These are phyloP conservation scores for Lecanosticta acicola DNA, from an alignment of 2,329 filamentous ascomycete species.

Conservation along the genomic window DNA sequence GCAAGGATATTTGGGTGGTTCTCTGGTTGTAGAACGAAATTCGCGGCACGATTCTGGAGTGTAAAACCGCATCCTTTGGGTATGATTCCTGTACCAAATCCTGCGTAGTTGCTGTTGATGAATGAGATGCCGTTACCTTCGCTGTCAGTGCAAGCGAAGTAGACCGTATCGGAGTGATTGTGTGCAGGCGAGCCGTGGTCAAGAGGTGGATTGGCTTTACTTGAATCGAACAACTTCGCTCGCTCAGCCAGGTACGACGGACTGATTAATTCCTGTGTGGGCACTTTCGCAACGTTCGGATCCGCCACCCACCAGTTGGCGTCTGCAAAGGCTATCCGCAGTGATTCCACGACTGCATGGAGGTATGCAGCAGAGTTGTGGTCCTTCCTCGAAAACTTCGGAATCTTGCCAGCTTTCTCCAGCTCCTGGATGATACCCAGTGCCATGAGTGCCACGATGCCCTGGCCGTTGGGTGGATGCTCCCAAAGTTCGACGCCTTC, in stretches of 20 bases:
- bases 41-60: constrained; percentile 85
- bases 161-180: constrained; percentile 85
- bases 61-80: constrained; percentile 84
- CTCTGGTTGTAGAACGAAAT: constrained; percentile 64
- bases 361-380: constrained; percentile 73
- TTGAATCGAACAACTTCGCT: constrained; percentile 55
- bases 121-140: constrained; percentile 89
- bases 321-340: constrained; percentile 87
- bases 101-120: constrained; percentile 91
- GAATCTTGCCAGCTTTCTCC: constrained; percentile 68
- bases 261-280: constrained; percentile 63
- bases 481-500: constrained; percentile 82
- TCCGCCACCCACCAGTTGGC: constrained; percentile 87
- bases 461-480: constrained; percentile 93
- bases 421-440: constrained; percentile 86
- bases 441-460: constrained; percentile 90
- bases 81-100: constrained; percentile 82
- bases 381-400: constrained; percentile 61
- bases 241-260: constrained; percentile 69
- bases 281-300: constrained; percentile 65
- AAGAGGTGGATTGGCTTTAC: constrained; percentile 48
- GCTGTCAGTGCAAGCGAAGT: constrained; percentile 78
- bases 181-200: constrained; percentile 78
- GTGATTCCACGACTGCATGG: constrained; percentile 79
- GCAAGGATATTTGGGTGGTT: constrained; percentile 74